A percentile compares a stretch with the other conserved stretches of the same genome.
These are phyloP conservation scores for Talaromyces rugulosus DNA, from an alignment of 2,329 filamentous ascomycete species.

Conservation along the genomic window DNA sequence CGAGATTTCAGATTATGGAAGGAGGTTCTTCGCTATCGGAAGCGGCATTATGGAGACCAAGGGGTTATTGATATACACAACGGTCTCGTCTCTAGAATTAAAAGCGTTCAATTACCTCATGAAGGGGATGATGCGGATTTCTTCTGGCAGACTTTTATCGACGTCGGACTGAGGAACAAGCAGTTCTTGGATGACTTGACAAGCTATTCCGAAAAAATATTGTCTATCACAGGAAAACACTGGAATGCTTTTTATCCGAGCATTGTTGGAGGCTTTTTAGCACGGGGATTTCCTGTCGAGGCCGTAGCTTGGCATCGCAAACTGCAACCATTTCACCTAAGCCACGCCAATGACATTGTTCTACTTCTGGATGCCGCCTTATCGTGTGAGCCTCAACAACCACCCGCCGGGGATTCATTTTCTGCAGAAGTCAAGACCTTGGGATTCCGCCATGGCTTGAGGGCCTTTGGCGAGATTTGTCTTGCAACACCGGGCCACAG, in stretches of 20 bases:
- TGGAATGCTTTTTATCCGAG: constrained; percentile 34
- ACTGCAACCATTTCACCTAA: constrained; percentile 31
- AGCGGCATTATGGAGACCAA: constrained; percentile 39
- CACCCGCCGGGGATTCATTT: constrained; percentile 15
- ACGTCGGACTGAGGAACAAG: constrained; percentile 30
- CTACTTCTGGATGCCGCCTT: constrained; percentile 26
- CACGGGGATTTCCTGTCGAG: constrained; percentile 23
- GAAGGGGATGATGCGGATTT: constrained; percentile 33
- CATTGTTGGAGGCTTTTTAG: constrained; percentile 34
- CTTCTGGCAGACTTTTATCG: constrained; percentile 40
- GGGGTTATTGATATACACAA: constrained; percentile 41
- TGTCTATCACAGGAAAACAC: constrained; percentile 33
- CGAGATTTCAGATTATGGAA: constrained; percentile 42
- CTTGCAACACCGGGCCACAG: constrained; percentile 30
- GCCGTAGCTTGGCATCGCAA: constrained; percentile 35
- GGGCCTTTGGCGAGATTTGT: constrained; percentile 41
- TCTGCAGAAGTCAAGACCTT: constrained; percentile 10
- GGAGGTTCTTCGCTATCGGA: constrained; percentile 40
- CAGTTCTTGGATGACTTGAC: constrained; percentile 30
- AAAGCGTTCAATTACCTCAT: constrained; percentile 31
- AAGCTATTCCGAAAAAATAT: constrained; percentile 38
- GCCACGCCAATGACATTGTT: constrained; percentile 25
- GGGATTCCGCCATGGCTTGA: constrained; percentile 22
- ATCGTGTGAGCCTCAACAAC: constrained; percentile 18
- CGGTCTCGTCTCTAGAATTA: constrained; percentile 29